A percentile compares a stretch with the other conserved stretches of the same genome.
These are phyloP conservation scores for Biscogniauxia marginata DNA, from an alignment of 2,329 filamentous ascomycete species.

Conservation along the genomic window DNA sequence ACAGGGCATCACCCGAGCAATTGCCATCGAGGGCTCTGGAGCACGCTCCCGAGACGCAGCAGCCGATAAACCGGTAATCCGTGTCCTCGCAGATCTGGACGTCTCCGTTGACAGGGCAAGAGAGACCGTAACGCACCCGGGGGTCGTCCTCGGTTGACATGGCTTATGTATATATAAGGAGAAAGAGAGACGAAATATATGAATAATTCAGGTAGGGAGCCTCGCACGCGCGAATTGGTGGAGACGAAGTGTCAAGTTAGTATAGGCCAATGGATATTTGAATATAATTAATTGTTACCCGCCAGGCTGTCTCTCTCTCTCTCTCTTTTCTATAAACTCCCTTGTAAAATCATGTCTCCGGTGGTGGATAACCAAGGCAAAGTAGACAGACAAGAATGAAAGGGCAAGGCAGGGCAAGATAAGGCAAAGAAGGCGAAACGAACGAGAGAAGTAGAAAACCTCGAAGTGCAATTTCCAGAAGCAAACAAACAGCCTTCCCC, in stretches of 20 bases:
- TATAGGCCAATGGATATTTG: neutral
- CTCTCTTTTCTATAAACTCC: neutral
- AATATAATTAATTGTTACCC: neutral
- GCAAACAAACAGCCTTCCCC: neutral
- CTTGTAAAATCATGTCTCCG: neutral
- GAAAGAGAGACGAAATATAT: neutral
- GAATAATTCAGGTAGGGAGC: too few species aligned
- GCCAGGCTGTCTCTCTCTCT: too few species aligned
- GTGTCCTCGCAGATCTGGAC: conserved; percentile 35
- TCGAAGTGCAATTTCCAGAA: neutral
- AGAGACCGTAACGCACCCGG: conserved; percentile 23
- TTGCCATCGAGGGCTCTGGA: conserved; percentile 20
- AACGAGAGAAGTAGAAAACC: neutral
- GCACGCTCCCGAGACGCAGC: conserved; percentile 38
- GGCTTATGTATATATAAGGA: neutral
- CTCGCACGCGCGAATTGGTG: too few species aligned
- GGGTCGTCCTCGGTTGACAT: conserved; percentile 4
- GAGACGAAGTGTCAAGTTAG: too few species aligned
- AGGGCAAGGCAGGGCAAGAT: neutral
- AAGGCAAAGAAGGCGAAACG: neutral
- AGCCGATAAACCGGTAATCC: conserved; percentile 38
- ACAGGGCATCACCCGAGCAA: conserved; percentile 33
- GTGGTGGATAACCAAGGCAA: neutral
- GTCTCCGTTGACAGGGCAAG: conserved; percentile 32
- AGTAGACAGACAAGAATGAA: neutral